Conservation (phyloP, 345 rosid genomes). For the Aurinia saxatilis region DNA sequence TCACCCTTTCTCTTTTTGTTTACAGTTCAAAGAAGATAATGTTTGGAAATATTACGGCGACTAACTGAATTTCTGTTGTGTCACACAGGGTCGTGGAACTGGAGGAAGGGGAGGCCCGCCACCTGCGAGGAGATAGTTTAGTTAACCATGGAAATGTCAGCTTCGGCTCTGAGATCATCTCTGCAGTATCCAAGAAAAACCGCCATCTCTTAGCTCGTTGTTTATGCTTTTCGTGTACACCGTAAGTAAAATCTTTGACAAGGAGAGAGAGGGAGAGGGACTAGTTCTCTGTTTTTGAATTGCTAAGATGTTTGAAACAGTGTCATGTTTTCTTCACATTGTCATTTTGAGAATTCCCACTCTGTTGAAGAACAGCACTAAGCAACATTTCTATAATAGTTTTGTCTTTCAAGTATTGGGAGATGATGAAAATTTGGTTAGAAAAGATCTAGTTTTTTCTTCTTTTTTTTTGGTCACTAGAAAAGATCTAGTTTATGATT, state of each 20-base stretch:
- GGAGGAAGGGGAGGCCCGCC: constrained; percentile 76
- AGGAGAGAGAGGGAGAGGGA: background rate
- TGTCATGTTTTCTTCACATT: background rate
- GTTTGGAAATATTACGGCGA: background rate
- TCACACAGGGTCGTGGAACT: constrained; percentile 60
- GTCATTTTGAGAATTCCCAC: background rate
- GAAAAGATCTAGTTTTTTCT: too few species aligned
- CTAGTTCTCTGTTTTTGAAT: background rate
- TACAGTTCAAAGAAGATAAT: background rate
- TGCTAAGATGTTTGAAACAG: constrained; percentile 1
- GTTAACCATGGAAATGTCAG: background rate
- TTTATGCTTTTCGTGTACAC: background rate
- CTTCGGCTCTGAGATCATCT: background rate
- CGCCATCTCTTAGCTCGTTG: background rate
- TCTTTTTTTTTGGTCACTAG: too few species aligned
- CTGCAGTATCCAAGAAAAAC: background rate
- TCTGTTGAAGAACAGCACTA: background rate
- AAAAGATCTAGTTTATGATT: too few species aligned
- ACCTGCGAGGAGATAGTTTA: constrained; percentile 56
- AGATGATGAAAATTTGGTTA: too few species aligned
- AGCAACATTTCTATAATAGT: background rate
- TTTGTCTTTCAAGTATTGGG: background rate
- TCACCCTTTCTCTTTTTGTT: background rate
- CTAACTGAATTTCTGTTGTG: background rate
- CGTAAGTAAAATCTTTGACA: background rate